These are phyloP conservation scores for Fusarium albosuccineum DNA, from an alignment of 2,329 filamentous ascomycete species.

Conservation along the genomic window DNA sequence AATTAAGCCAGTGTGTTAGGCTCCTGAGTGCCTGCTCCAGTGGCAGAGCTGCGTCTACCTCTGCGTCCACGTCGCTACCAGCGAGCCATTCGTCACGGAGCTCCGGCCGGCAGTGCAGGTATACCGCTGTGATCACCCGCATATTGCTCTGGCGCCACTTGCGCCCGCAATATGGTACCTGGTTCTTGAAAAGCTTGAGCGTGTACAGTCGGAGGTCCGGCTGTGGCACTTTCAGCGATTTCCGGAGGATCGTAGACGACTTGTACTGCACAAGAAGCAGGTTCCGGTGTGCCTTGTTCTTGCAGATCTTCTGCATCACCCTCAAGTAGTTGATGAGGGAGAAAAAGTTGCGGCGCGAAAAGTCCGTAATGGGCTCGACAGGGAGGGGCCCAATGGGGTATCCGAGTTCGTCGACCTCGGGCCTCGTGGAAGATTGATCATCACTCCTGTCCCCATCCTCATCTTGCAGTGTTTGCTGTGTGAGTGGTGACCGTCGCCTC, in stretches of 20 bases:
- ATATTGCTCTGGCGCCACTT: conserved; percentile 99
- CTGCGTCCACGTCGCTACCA: conserved; percentile 90
- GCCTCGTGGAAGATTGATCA: conserved; percentile 56
- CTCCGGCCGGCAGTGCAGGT: conserved; percentile 92
- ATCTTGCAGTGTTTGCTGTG: conserved; percentile 46
- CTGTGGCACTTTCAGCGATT: conserved; percentile 91
- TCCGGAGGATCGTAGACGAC: conserved; percentile 90
- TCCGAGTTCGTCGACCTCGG: conserved; percentile 87
- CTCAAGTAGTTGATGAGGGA: conserved; percentile 94
- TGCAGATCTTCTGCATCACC: conserved; percentile 97
- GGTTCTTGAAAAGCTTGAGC: conserved; percentile 97
- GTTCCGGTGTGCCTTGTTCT: conserved; percentile 94
- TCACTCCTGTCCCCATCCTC: conserved; percentile 50
- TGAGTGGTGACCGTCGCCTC: conserved; percentile 63
- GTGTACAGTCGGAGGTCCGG: conserved; percentile 91
- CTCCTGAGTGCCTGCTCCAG: conserved; percentile 91
- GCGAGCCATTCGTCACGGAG: conserved; percentile 95
- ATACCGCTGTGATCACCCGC: conserved; percentile 97
- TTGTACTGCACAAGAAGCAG: conserved; percentile 96
- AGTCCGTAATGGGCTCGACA: conserved; percentile 83
- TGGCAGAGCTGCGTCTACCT: conserved; percentile 92
- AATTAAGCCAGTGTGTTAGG: conserved; percentile 94
- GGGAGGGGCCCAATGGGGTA: conserved; percentile 81
- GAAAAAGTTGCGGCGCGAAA: conserved; percentile 95
- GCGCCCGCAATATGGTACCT: conserved; percentile 96